A percentile compares a stretch with the other conserved stretches of the same genome.
These are phyloP conservation scores for Jatropha multifida DNA, from an alignment of 441 rosid genomes.

Conservation along the genomic window DNA sequence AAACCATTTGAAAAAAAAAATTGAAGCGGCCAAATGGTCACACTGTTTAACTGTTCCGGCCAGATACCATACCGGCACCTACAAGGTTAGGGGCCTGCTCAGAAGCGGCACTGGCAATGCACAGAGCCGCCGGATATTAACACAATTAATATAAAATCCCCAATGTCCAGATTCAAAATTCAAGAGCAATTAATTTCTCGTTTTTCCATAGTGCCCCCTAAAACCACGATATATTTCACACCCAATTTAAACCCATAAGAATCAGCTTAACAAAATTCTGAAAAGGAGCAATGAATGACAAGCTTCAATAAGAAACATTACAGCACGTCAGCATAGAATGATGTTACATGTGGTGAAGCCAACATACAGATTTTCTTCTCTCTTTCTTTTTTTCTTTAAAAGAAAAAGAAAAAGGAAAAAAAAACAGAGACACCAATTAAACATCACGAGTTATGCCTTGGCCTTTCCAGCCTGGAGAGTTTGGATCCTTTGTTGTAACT, in stretches of 20 bases:
- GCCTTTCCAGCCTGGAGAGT: slow-evolving; percentile 87
- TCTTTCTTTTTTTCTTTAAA: no score
- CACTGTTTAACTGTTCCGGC: no score
- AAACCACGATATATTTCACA: background rate
- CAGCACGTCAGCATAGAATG: background rate
- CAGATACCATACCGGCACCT: no score
- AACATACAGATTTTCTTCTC: background rate
- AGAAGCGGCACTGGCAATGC: no score
- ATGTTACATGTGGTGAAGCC: slow-evolving; percentile 1
- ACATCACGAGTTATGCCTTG: slow-evolving; percentile 47
- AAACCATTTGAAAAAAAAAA: no score
- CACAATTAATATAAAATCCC: background rate
- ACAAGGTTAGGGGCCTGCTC: no score
- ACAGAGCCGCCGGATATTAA: no score
- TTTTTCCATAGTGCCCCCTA: background rate
- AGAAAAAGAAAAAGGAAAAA: no score
- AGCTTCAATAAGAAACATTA: slow-evolving; percentile 6
- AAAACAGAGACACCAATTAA: background rate
- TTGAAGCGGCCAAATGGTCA: no score
- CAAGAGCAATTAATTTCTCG: background rate
- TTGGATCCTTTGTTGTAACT: slow-evolving; percentile 83
- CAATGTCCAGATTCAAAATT: background rate
- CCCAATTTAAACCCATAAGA: background rate
- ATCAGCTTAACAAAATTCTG: background rate
- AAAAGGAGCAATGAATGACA: background rate